These are phyloP conservation scores for Pseudogymnoascus sp. DNA, from an alignment of 2,329 filamentous ascomycete genomes.

Conservation along the genomic window DNA sequence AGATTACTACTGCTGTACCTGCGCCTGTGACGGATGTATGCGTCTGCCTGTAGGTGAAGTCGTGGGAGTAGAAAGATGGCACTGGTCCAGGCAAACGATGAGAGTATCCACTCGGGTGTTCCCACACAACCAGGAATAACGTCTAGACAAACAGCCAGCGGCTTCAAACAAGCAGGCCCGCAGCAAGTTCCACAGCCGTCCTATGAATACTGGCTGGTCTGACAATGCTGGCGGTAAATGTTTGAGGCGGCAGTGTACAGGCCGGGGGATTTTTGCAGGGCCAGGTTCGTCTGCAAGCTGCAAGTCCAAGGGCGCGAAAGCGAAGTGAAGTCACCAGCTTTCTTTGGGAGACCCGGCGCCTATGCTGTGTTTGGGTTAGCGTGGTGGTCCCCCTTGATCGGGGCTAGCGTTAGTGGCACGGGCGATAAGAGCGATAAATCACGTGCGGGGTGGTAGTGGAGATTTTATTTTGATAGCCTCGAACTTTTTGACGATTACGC, in stretches of 20 bases:
- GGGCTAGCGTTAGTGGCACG: neutral
- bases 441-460: slow-evolving; percentile 2
- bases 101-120: slow-evolving; percentile 5
- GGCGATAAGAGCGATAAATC: slow-evolving; percentile 10
- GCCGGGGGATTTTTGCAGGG: neutral
- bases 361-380: slow-evolving; percentile 1
- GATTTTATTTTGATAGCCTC: slow-evolving; percentile 11
- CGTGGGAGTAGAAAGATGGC: neutral
- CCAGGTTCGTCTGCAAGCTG: neutral
- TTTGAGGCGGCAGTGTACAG: neutral
- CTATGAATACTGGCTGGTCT: neutral
- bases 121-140: neutral
- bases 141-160: neutral
- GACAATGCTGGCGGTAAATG: neutral
- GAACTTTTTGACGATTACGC: slow-evolving; percentile 5
- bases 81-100: neutral
- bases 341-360: neutral
- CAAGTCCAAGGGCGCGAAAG: neutral
- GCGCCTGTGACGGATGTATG: neutral
- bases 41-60: neutral
- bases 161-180: slow-evolving; percentile 2
- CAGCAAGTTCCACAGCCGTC: neutral
- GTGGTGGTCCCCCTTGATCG: neutral
- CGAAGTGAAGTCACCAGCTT: slow-evolving; percentile 1
- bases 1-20: neutral